Base-by-base conservation (phyloP, 2,329 filamentous ascomycete species). In the Trichoderma gracile region DNA sequence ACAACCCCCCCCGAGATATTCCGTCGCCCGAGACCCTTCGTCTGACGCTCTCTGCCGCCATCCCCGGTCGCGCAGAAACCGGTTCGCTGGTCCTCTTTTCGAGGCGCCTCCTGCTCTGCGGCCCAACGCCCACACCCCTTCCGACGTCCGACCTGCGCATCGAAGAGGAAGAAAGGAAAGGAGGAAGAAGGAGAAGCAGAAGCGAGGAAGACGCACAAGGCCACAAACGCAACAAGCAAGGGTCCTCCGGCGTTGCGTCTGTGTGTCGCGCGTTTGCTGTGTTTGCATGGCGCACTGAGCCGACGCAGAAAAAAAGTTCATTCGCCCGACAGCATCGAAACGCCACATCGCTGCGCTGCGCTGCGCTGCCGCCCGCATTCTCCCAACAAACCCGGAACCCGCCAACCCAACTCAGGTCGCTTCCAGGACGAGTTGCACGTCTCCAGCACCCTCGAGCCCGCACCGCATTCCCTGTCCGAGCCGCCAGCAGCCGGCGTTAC, bases 261-360 rank as follows among this genome's bases (percentile, higher is more conserved):
- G 52, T 45, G 43, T 65, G 58, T 55, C 52, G 60, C 52, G 60
- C 61, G 27, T 43, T 38, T 52, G 30, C 30, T 40, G 62, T 54
- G 62, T 53, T 71, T 74, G 73, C 64, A 75, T 76, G 73, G 74
- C 74, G 74, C 73, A 71, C 74, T 73, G 71, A 73, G 67, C 46
- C 42, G n/a, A 45, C 27, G 38, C 49, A 19, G 21, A 61, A 54
- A 53, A 53, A 61, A 62, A 62, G 45, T 27, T 62, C 25, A 19
- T 46, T 43, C 15, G 40, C 58, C 49, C 25, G 49, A 46, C 8
- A 30, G 30, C 23, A 62, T 62, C 49, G 49, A 62, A 62, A 62
- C 58, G 58, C 58, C 58, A 62, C 58, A 62, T 62, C 58, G 58
- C 58, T 38, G 33, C 33, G 33, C 33, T 38, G 33, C 33, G 33